Percentiles rank a stretch among this genome's conserved stretches.
These are phyloP conservation scores for Mollisiaceae sp. DNA, from an alignment of 2,329 filamentous ascomycete genomes.

Conservation along the genomic window DNA sequence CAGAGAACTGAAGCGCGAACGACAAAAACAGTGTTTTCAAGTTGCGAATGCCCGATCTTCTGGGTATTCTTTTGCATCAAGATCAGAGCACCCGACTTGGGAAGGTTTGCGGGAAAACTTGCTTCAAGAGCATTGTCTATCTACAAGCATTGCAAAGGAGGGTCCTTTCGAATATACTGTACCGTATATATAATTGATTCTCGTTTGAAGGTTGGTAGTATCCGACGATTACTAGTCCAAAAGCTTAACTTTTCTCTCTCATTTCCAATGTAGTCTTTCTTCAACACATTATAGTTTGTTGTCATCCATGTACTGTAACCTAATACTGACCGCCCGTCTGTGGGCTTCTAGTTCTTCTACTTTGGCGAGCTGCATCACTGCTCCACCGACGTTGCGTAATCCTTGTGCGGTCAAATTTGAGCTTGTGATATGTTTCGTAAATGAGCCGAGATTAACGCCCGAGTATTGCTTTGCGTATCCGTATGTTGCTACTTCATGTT, in stretches of 20 bases:
- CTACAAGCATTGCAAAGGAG: no score
- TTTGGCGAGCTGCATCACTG: slow-evolving; percentile 93
- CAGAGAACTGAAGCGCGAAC: no score
- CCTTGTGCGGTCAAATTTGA: slow-evolving; percentile 87
- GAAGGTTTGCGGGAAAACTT: no score
- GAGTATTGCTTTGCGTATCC: slow-evolving; percentile 99
- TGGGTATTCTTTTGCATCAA: no score
- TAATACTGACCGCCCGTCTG: slow-evolving; percentile 72
- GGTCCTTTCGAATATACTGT: no score
- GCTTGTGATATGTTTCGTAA: slow-evolving; percentile 97
- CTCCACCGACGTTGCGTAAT: slow-evolving; percentile 80
- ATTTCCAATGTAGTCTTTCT: background rate
- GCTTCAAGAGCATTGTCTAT: no score
- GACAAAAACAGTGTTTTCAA: no score
- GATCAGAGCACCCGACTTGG: no score
- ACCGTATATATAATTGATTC: no score
- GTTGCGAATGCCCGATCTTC: no score
- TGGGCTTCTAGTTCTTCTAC: slow-evolving; percentile 96
- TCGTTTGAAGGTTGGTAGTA: no score
- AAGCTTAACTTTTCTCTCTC: background rate
- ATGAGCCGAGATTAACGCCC: slow-evolving; percentile 93
- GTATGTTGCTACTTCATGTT: slow-evolving; percentile 74
- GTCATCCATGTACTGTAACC: slow-evolving; percentile 55
- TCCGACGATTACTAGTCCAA: background rate
- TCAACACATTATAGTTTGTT: slow-evolving; percentile 31